These are phyloP conservation scores for Coniochaeta sp. DNA, from an alignment of 2,329 filamentous ascomycete species.

Conservation along the genomic window DNA sequence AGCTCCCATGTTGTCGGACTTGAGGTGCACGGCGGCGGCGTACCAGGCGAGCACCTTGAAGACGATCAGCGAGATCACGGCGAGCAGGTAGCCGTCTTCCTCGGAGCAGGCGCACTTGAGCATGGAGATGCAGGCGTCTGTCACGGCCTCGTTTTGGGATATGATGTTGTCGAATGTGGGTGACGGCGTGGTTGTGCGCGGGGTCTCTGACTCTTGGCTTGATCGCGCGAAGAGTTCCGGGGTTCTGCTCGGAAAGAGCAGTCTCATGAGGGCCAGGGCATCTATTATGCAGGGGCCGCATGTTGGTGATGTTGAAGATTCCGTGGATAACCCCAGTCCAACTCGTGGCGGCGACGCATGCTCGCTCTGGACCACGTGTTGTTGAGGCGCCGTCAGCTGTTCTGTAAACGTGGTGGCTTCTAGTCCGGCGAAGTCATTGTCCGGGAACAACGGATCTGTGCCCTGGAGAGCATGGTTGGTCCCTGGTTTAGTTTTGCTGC, in stretches of 20 bases:
- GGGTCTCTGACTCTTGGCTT: background rate
- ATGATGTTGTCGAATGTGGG: slow-evolving; percentile 14
- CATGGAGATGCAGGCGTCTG: slow-evolving; percentile 21
- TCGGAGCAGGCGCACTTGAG: slow-evolving; percentile 24
- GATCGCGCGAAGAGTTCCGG: background rate
- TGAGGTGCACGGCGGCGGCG: slow-evolving; percentile 13
- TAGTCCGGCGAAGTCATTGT: background rate
- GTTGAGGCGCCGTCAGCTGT: background rate
- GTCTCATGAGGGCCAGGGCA: slow-evolving; percentile 15
- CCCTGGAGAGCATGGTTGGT: background rate
- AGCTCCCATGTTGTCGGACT: no score
- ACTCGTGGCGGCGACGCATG: background rate
- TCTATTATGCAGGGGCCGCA: slow-evolving; percentile 8
- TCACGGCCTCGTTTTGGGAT: slow-evolving; percentile 18
- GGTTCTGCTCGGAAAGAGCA: slow-evolving; percentile 11
- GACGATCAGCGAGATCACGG: slow-evolving; percentile 22
- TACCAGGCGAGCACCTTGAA: slow-evolving; percentile 27
- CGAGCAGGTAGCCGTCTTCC: slow-evolving; percentile 23
- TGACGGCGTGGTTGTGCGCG: background rate
- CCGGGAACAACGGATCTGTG: background rate
- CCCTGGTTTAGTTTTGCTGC: background rate
- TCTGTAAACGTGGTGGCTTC: background rate
- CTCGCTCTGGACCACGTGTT: background rate
- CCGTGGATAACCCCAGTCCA: background rate
- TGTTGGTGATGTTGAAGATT: background rate